Evolutionary conservation across 2,329 filamentous ascomycete species (phyloP), one percentile per base, ranked within the genome.

Genomic region (Hypoxylon sp.): DNA sequence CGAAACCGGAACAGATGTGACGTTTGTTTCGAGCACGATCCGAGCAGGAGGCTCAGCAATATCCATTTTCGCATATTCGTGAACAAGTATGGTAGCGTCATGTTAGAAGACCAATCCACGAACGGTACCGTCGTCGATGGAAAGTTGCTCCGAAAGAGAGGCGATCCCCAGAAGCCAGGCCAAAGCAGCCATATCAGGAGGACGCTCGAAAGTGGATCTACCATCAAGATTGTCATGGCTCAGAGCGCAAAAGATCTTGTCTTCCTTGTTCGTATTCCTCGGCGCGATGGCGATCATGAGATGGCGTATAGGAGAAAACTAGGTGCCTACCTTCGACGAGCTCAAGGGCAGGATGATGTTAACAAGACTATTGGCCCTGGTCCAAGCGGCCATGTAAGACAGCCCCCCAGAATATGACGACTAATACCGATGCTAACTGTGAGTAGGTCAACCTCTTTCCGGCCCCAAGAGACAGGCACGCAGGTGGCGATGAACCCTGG

Each of bases 61-160:
- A 86, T 92, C n/a, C 96, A 99, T 78, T 99, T 98, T 78, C 91
- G 93, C 58, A 97, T 99, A 68, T 97, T 91, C 76, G 85, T 97
- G 73, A 99, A 97, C 74, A 84, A 89, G n/a, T 89, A 93, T 69
- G 93, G 92, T 28, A 90, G 92, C 62, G 86, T 98, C 70, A 97
- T 99, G 93, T 83, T 98, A 11, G 91, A 97, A 78, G 96, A 99
- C 76, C 87, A 90, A 77, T 98, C 96, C 0, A 98, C 94, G n/a
- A 99, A 98, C 75, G 96, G 96, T 28, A 98, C 96, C 3, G 84
- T 93, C 65, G 93, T 98, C 62, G 94, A 98, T 79, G 85, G 88
- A 23, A 82, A 84, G 17, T 82, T 93, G 36, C 84, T 99, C 14
- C 81, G 84, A 62, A 89, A 86, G 72, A 82, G 80, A 52, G 74